These are phyloP conservation scores for Epichloe elymi DNA, from an alignment of 2,329 filamentous ascomycete genomes.

Conservation along the genomic window DNA sequence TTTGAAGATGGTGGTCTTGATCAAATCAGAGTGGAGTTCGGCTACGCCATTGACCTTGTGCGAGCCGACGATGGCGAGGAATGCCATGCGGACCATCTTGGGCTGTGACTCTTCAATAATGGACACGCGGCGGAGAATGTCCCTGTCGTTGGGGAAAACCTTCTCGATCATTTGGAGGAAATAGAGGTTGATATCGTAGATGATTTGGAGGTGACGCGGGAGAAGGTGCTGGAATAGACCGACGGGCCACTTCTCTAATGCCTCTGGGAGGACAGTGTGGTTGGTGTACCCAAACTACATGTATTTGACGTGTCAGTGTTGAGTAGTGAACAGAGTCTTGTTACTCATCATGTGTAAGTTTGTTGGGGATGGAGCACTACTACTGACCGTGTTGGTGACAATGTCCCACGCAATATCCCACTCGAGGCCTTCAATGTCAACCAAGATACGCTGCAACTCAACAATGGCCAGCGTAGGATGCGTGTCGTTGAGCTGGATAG, in stretches of 20 bases:
- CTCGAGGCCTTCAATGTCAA: constrained; percentile 79
- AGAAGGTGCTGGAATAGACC: constrained; percentile 83
- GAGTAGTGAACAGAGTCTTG: neutral
- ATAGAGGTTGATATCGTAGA: constrained; percentile 93
- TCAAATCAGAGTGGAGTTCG: constrained; percentile 91
- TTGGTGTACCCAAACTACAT: constrained; percentile 88
- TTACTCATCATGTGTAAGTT: neutral
- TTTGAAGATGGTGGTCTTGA: constrained; percentile 99
- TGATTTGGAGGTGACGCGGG: constrained; percentile 89
- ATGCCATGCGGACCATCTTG: constrained; percentile 98
- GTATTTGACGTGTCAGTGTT: neutral
- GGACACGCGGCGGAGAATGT: constrained; percentile 75
- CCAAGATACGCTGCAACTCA: constrained; percentile 82
- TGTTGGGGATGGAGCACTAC: neutral
- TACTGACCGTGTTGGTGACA: constrained; percentile 49
- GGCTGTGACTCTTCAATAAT: constrained; percentile 95
- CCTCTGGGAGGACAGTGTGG: constrained; percentile 93
- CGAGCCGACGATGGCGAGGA: constrained; percentile 85
- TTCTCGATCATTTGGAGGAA: constrained; percentile 90
- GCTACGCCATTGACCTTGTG: constrained; percentile 99
- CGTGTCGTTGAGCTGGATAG: constrained; percentile 96
- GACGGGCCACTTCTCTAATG: constrained; percentile 96
- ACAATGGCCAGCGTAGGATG: constrained; percentile 94
- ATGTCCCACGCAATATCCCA: constrained; percentile 91
- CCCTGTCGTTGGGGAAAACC: constrained; percentile 76